These are phyloP conservation scores for Ustulina deusta DNA, from an alignment of 2,329 filamentous ascomycete species.

Conservation along the genomic window DNA sequence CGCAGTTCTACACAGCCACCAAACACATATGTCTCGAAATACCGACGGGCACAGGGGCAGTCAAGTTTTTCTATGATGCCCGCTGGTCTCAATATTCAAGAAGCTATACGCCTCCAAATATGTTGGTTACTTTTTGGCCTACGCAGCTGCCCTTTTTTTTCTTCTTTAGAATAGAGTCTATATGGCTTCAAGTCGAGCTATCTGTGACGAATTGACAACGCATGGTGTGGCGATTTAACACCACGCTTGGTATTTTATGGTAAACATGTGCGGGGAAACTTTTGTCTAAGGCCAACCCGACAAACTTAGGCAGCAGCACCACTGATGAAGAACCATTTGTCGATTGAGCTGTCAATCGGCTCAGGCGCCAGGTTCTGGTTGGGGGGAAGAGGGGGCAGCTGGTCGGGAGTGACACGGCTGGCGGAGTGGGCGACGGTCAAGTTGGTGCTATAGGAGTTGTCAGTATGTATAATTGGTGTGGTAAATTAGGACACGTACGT, in stretches of 20 bases:
- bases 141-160: neutral
- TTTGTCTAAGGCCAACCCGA: constrained; percentile 49
- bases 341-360: constrained; percentile 94
- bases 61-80: constrained; percentile 11
- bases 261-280: constrained; percentile 35
- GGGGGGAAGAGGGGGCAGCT: constrained; percentile 80
- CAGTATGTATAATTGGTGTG: constrained; percentile 31
- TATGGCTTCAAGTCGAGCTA: constrained; percentile 25
- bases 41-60: neutral
- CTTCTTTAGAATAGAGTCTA: constrained; percentile 16
- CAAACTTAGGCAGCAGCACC: constrained; percentile 82
- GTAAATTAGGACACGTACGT: constrained; percentile 70
- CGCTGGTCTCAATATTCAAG: neutral
- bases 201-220: constrained; percentile 30
- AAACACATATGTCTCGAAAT: constrained; percentile 1
- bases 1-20: neutral
- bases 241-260: constrained; percentile 33
- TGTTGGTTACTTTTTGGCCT: neutral
- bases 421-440: constrained; percentile 78
- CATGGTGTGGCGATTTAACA: constrained; percentile 31
- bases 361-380: constrained; percentile 85
- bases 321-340: constrained; percentile 99
- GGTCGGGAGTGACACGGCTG: constrained; percentile 74
- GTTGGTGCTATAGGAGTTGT: constrained; percentile 75
- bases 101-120: constrained; percentile 6